Percentiles rank a stretch among this genome's conserved stretches.
Evolutionary conservation across 495 filamentous ascomycete species (phyloP).

Genomic region (Hypomontagnella monticulosa): DNA sequence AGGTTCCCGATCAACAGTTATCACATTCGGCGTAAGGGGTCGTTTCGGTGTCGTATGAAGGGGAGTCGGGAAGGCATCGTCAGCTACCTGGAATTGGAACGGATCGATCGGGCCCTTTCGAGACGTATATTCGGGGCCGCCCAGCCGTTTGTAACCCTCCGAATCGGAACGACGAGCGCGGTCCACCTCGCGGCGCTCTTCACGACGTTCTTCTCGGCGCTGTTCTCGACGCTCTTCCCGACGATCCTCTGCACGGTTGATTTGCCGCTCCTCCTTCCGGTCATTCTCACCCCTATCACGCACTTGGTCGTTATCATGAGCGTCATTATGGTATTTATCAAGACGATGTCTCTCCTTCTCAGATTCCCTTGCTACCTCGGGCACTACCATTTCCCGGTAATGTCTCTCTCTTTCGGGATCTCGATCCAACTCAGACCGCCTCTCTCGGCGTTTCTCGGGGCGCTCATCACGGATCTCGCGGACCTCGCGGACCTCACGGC

Average conservation of each 20-base stretch:
- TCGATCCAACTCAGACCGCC: slow-evolving; percentile 18
- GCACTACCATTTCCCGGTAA: slow-evolving; percentile 28
- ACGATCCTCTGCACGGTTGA: slow-evolving; percentile 13
- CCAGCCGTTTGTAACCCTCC: slow-evolving; percentile 10
- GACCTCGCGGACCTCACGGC: slow-evolving; percentile 21
- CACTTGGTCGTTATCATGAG: slow-evolving; percentile 37
- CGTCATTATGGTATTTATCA: slow-evolving; percentile 35
- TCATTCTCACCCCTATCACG: slow-evolving; percentile 20
- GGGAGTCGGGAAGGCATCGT: slow-evolving; percentile 59
- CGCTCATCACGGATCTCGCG: slow-evolving; percentile 50
- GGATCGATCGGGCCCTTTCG: slow-evolving; percentile 52
- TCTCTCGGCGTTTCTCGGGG: slow-evolving; percentile 53
- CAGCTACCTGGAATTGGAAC: slow-evolving; percentile 61
- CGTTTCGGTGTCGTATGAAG: slow-evolving; percentile 45
- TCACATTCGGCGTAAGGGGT: slow-evolving; percentile 51
- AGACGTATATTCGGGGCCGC: slow-evolving; percentile 9
- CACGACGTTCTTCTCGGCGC: slow-evolving; percentile 10
- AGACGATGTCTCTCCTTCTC: slow-evolving; percentile 35
- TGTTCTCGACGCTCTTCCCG: slow-evolving; percentile 17
- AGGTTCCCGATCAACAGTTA: slow-evolving; percentile 59
- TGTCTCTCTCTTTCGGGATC: slow-evolving; percentile 24
- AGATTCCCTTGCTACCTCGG: slow-evolving; percentile 33
- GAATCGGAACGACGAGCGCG: slow-evolving; percentile 3
- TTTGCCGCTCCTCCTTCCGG: neutral
- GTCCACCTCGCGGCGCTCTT: slow-evolving; percentile 12